Percentiles rank a stretch among this genome's conserved stretches.
These are phyloP conservation scores for Candida anglica DNA, from an alignment of 805 yeast species.

Conservation along the genomic window DNA sequence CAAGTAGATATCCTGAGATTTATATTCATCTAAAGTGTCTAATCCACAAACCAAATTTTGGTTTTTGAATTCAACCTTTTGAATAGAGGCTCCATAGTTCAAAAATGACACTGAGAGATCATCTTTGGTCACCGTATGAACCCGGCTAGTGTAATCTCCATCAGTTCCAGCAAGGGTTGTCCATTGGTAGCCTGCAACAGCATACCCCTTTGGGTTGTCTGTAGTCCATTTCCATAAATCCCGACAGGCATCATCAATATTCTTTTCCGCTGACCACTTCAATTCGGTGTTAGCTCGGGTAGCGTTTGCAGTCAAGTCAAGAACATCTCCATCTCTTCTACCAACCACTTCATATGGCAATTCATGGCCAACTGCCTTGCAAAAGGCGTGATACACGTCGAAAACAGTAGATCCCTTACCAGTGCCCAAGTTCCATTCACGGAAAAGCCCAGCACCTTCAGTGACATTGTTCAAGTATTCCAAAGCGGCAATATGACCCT, in stretches of 20 bases:
- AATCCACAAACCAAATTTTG: conserved; percentile 38
- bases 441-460: conserved; percentile 43
- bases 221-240: conserved; percentile 80
- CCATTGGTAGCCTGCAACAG: conserved; percentile 32
- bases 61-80: conserved; percentile 36
- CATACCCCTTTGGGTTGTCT: conserved; percentile 60
- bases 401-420: conserved; percentile 78
- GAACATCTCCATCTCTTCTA: conserved; percentile 74
- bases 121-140: conserved; percentile 31
- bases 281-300: conserved; percentile 63
- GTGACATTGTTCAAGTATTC: conserved; percentile 41
- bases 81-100: conserved; percentile 51
- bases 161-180: conserved; percentile 13
- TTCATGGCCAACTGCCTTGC: conserved; percentile 57
- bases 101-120: conserved; percentile 36
- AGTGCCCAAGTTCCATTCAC: conserved; percentile 83
- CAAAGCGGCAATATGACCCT: conserved; percentile 73
- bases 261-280: conserved; percentile 54
- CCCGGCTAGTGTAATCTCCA: conserved; percentile 24
- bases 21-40: conserved; percentile 26
- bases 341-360: conserved; percentile 63
- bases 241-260: conserved; percentile 59
- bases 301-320: conserved; percentile 69
- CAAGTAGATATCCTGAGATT: conserved; percentile 37
- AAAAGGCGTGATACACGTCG: conserved; percentile 64